A percentile compares a stretch with the other conserved stretches of the same genome.
Conservation (phyloP, 2,329 filamentous ascomycete genomes). For the Teratosphaeria zuluensis region DNA sequence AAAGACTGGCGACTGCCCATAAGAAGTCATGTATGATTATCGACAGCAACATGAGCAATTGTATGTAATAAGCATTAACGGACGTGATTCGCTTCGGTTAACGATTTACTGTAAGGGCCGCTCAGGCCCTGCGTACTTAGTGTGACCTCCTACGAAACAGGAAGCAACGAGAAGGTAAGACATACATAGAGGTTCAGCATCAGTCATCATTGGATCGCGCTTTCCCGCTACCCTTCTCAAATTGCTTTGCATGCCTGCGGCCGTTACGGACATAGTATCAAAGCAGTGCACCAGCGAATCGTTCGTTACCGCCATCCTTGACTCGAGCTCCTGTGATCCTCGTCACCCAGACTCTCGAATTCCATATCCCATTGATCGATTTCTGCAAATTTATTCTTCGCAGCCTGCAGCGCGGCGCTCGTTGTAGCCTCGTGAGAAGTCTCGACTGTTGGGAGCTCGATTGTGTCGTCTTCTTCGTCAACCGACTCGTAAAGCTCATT, state of each 20-base stretch:
- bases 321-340: constrained; percentile 27
- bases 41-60: too few species aligned
- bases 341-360: constrained; percentile 40
- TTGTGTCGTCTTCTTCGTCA: constrained; percentile 16
- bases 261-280: background rate
- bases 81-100: too few species aligned
- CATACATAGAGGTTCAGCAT: background rate
- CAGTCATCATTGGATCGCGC: background rate
- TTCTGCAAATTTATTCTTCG: constrained; percentile 40
- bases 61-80: too few species aligned
- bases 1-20: too few species aligned
- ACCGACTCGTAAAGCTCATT: constrained; percentile 25
- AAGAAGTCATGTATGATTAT: too few species aligned
- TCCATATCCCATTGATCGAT: constrained; percentile 43
- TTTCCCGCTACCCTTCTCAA: background rate
- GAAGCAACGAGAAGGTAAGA: background rate
- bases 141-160: background rate
- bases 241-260: background rate
- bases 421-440: constrained; percentile 18
- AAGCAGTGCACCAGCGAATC: constrained; percentile 24
- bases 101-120: too few species aligned
- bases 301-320: constrained; percentile 20
- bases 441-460: constrained; percentile 12
- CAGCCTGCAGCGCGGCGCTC: constrained; percentile 31
- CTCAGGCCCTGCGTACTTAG: background rate